Evolutionary conservation across 768 basidiomycete genomes (phyloP).

Genomic region (Mycena maculata): DNA sequence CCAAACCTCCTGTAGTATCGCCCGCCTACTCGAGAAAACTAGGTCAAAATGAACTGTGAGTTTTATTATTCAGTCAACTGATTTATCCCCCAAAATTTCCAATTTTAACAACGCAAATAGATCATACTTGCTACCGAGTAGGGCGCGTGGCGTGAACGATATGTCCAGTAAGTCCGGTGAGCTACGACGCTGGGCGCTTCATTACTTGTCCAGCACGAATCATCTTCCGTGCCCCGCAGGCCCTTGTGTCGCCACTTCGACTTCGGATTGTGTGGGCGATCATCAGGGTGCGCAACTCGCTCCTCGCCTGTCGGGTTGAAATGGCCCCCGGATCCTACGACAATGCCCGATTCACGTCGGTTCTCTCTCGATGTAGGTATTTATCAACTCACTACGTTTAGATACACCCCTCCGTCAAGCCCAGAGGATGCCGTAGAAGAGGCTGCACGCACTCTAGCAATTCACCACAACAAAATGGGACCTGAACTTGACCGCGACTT

Average conservation of each 20-base stretch:
- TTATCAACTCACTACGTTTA: not conserved
- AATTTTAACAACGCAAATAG: not conserved
- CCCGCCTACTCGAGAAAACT: conserved; percentile 10
- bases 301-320: conserved; percentile 24
- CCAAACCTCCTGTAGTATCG: too few relatives aligned
- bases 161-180: conserved; percentile 17
- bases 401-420: conserved; percentile 24
- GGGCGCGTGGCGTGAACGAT: conserved; percentile 28
- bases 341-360: conserved; percentile 24
- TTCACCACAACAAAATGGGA: conserved; percentile 19
- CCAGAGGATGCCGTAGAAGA: conserved; percentile 27
- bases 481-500: conserved; percentile 23
- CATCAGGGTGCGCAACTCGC: conserved; percentile 21
- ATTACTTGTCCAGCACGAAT: conserved; percentile 7
- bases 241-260: conserved; percentile 21
- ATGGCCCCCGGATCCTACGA: conserved; percentile 28
- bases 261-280: conserved; percentile 29
- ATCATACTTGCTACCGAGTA: conserved; percentile 26
- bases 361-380: not conserved
- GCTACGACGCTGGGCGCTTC: not conserved
- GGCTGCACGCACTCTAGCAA: conserved; percentile 16
- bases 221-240: conserved; percentile 17
- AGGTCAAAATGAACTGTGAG: conserved; percentile 24
- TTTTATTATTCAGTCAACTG: too few relatives aligned
- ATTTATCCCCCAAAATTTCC: not conserved